Percentiles rank a stretch among this genome's conserved stretches.
phyloP scores from a whole-genome alignment of 495 filamentous ascomycete genomes.

The Melanomma pulvis-pyrius region DNA sequence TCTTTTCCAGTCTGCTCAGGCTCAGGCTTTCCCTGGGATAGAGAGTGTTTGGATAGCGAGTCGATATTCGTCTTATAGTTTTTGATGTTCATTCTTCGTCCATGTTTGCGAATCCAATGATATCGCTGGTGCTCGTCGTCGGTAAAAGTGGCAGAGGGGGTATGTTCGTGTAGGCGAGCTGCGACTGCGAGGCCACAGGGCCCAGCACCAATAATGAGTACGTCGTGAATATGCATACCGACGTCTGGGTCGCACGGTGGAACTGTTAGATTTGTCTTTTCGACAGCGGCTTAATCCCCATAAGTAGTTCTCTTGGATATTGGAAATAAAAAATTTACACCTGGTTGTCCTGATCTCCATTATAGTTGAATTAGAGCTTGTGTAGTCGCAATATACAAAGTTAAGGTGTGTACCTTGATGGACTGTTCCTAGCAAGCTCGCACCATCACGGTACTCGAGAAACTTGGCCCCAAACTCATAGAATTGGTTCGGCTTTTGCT shows the following conservation, averaged over 20 bases:
- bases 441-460: background rate
- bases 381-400: background rate
- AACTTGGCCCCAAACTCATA: background rate
- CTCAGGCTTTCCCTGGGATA: background rate
- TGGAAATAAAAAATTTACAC: background rate
- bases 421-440: background rate
- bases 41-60: slow-evolving; percentile 26
- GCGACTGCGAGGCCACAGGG: slow-evolving; percentile 65
- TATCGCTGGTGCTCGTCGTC: slow-evolving; percentile 68
- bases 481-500: background rate
- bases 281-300: background rate
- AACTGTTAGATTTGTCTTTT: background rate
- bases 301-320: background rate
- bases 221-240: slow-evolving; percentile 53
- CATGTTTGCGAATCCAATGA: slow-evolving; percentile 64
- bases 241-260: background rate
- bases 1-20: background rate
- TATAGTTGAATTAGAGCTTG: too few species aligned
- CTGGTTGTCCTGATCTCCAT: background rate
- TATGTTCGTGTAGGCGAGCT: slow-evolving; percentile 61
- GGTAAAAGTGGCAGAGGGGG: slow-evolving; percentile 66
- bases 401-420: background rate
- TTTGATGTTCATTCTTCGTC: slow-evolving; percentile 50
- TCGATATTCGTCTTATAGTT: slow-evolving; percentile 39
- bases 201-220: slow-evolving; percentile 65